A percentile compares a stretch with the other conserved stretches of the same genome.
Evolutionary conservation across 495 filamentous ascomycete species (phyloP).

Genomic region (Xylaria curta): DNA sequence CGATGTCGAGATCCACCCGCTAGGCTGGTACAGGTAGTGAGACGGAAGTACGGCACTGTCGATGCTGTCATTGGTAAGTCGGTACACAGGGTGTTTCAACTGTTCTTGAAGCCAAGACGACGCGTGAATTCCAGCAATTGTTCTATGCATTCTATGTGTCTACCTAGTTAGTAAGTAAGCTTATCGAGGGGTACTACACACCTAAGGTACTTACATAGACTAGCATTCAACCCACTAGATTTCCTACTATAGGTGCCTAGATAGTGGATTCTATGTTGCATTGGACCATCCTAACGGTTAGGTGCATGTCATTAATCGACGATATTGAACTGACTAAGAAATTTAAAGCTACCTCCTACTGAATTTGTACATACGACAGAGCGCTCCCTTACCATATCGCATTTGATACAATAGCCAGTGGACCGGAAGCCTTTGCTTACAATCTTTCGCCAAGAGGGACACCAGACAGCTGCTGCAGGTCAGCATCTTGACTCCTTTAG

Average conservation of each 20-base stretch:
- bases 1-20: background rate
- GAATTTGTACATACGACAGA: too few relatives aligned
- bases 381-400: too few relatives aligned
- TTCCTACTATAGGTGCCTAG: too few relatives aligned
- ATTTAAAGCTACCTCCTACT: too few relatives aligned
- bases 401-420: too few relatives aligned
- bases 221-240: too few relatives aligned
- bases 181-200: background rate
- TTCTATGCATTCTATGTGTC: background rate
- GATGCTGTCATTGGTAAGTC: background rate
- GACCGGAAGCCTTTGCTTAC: too few relatives aligned
- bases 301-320: too few relatives aligned
- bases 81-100: background rate
- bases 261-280: background rate
- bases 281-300: too few relatives aligned
- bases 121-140: background rate
- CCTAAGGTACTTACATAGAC: too few relatives aligned
- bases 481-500: constrained; percentile 31
- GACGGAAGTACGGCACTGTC: constrained; percentile 22
- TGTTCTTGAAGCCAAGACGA: background rate
- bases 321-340: too few relatives aligned
- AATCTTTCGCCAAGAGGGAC: constrained; percentile 13
- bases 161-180: background rate
- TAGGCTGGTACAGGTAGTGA: background rate
- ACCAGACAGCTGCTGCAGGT: constrained; percentile 48